These are phyloP conservation scores for Aureobasidium sp. DNA, from an alignment of 2,329 filamentous ascomycete genomes.

Conservation along the genomic window DNA sequence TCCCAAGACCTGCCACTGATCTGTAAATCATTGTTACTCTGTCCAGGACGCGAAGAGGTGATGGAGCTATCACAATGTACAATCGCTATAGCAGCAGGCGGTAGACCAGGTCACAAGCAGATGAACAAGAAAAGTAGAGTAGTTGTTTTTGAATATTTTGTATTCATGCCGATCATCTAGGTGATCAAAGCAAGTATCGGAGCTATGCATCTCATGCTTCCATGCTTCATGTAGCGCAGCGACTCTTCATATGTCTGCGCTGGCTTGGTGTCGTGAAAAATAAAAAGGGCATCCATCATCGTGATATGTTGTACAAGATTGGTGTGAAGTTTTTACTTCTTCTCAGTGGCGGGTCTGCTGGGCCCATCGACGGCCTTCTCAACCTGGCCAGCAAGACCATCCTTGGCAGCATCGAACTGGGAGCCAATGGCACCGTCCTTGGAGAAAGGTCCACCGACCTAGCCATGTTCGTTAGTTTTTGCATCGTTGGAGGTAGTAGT, in stretches of 20 bases:
- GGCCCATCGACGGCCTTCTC: constrained; percentile 38
- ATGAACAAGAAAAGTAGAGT: neutral
- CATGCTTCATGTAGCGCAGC: neutral
- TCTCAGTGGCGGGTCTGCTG: constrained; percentile 24
- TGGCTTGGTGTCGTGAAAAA: neutral
- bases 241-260: neutral
- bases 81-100: no score
- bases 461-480: neutral
- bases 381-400: constrained; percentile 45
- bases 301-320: neutral
- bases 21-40: no score
- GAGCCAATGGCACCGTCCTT: constrained; percentile 47
- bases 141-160: neutral
- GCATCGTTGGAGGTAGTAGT: neutral
- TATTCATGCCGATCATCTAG: neutral
- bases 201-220: neutral
- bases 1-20: no score
- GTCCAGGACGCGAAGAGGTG: no score
- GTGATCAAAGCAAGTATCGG: neutral
- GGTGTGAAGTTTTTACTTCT: constrained; percentile 15
- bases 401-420: constrained; percentile 45
- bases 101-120: neutral
- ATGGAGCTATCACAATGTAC: no score
- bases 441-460: constrained; percentile 41
- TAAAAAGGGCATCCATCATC: neutral